A percentile compares a stretch with the other conserved stretches of the same genome.
These are phyloP conservation scores for Ophiobolus disseminans DNA, from an alignment of 2,329 filamentous ascomycete genomes.

Conservation along the genomic window DNA sequence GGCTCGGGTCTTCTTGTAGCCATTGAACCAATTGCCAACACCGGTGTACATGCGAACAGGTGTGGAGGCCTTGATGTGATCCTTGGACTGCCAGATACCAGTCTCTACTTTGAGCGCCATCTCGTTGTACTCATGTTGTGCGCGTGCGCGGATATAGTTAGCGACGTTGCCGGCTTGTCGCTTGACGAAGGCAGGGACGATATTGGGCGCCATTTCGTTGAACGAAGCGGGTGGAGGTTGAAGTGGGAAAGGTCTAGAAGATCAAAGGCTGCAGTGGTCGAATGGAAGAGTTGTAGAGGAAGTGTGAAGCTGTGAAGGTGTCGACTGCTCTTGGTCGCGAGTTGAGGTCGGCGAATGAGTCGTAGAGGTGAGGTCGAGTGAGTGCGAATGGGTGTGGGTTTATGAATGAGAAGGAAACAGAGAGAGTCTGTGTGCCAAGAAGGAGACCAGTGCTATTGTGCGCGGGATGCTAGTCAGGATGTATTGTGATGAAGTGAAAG, in stretches of 20 bases:
- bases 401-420: too few species aligned
- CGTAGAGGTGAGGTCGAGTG: too few species aligned
- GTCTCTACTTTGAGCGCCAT: neutral
- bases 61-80: neutral
- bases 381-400: too few species aligned
- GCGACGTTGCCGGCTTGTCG: neutral
- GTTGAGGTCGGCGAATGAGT: too few species aligned
- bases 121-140: neutral
- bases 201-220: neutral
- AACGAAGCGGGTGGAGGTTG: neutral
- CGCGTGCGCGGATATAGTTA: neutral
- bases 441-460: too few species aligned
- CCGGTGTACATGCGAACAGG: neutral
- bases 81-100: neutral
- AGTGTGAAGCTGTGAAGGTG: too few species aligned
- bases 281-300: too few species aligned
- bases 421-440: too few species aligned
- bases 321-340: too few species aligned
- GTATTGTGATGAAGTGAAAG: conserved; percentile 1
- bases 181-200: neutral
- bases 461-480: too few species aligned
- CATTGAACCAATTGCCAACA: neutral
- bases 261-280: too few species aligned
- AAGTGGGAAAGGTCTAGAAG: too few species aligned
- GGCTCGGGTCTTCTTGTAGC: neutral